Evolutionary conservation across 805 yeast species (phyloP).

Genomic region (Clavispora fructus): DNA sequence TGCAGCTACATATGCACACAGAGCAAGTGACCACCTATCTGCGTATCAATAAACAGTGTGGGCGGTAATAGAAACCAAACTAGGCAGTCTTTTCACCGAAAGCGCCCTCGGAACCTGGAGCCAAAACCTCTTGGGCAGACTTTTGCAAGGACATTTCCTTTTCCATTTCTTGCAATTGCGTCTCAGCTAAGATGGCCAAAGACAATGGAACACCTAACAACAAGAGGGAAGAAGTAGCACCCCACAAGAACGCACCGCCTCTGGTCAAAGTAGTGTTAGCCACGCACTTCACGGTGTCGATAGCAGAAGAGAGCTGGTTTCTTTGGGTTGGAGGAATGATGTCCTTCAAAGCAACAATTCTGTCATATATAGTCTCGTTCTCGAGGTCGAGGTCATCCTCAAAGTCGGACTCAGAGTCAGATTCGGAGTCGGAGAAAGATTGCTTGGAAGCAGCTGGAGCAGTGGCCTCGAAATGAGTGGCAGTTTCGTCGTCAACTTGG

Average conservation of each 20-base stretch:
- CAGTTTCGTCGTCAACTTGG: conserved; percentile 58
- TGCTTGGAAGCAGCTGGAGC: conserved; percentile 27
- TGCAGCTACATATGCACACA: neutral
- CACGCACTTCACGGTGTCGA: conserved; percentile 18
- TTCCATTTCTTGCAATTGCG: conserved; percentile 90
- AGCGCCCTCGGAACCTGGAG: conserved; percentile 57
- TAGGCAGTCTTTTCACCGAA: conserved; percentile 29
- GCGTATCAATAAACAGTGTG: neutral
- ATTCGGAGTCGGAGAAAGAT: conserved; percentile 33
- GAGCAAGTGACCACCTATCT: neutral
- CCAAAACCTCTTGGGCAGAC: conserved; percentile 68
- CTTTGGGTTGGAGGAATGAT: conserved; percentile 87
- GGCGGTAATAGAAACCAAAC: neutral
- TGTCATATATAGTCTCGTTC: conserved; percentile 79
- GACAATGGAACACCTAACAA: conserved; percentile 91
- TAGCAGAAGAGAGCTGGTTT: conserved; percentile 35
- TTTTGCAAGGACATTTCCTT: conserved; percentile 81
- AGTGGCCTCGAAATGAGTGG: conserved; percentile 30
- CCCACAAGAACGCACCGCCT: conserved; percentile 80
- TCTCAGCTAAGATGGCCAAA: conserved; percentile 83
- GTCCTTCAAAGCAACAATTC: conserved; percentile 88
- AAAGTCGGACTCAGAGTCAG: conserved; percentile 45
- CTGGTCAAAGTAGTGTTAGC: conserved; percentile 46
- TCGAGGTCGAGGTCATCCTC: conserved; percentile 72
- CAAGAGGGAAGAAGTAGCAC: conserved; percentile 73